Evolutionary conservation across 331 rosid genomes (phyloP), one percentile per base, ranked within the genome.

Genomic region (Phaseolus coccineus): DNA sequence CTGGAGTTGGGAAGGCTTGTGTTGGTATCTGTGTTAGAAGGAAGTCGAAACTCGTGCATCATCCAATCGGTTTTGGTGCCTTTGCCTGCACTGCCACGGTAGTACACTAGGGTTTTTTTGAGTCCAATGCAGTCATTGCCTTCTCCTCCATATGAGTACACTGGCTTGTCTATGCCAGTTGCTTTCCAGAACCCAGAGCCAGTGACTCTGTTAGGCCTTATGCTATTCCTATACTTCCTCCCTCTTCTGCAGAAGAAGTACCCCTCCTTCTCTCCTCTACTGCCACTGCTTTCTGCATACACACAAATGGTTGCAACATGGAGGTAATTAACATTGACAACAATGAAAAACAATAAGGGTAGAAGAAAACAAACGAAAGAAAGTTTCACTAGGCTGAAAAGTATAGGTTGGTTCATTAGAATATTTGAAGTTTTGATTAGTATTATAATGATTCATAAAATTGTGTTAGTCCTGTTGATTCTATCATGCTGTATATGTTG

Each of bases 121-220:
- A 93, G 90, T 30, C 97, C 97, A 85, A 93, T 87, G 77, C 97
- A 90, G 13, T 78, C 84, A 35, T 42, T 77, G 2, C 84, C 86
- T 72, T 86, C 89, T 33, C 90, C 96, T 14, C 80, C 87, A 0
- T 40, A 59, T 4, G 93, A 85, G 70, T 89, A 88, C 1, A 93
- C 88, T 11, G 90, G 83, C 16, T 89, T 91, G 83, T 93, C 97
- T 59, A 94, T 92, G 0, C 98, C 98, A 0, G 98, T 94, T 22
- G 98, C 98, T 81, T 94, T 94, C 98, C 98, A 94, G 39, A 94
- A 94, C 4, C 98, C 98, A 3, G 98, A 91, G 0, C 91, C 91
- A 0, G 98, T 92, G 0, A 91, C 98, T 61, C 98, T 84, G 27
- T 94, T 94, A 1, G 98, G 97, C 69, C 98, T 87, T 25, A 89